Evolutionary conservation across 495 filamentous ascomycete genomes (phyloP).

Genomic region (Parmelia sp.): DNA sequence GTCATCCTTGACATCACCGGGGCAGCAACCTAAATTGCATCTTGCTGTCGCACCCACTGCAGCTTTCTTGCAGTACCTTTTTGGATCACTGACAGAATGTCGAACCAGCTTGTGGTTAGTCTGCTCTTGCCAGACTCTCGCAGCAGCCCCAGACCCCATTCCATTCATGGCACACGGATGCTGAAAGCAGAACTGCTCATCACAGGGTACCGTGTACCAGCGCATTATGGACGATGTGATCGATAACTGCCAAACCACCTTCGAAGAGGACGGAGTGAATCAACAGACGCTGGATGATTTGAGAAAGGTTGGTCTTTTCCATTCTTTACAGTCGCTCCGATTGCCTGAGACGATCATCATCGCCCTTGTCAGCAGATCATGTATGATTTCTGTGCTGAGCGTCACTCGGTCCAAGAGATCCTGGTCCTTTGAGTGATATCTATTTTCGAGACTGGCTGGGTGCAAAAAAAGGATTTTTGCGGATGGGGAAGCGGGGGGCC

Average conservation of each 20-base stretch:
- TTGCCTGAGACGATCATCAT: background rate
- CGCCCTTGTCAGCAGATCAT: background rate
- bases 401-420: background rate
- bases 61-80: background rate
- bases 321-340: background rate
- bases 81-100: conserved; percentile 40
- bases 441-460: conserved; percentile 5
- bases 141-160: conserved; percentile 14
- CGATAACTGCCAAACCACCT: conserved; percentile 80
- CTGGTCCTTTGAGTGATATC: background rate
- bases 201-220: conserved; percentile 74
- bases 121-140: conserved; percentile 26
- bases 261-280: conserved; percentile 93
- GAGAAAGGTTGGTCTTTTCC: conserved; percentile 58
- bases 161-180: conserved; percentile 15
- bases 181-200: conserved; percentile 21
- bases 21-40: background rate
- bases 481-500: conserved; percentile 15
- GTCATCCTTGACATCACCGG: conserved; percentile 3
- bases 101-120: conserved; percentile 62
- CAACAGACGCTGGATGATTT: conserved; percentile 77
- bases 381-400: background rate
- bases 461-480: conserved; percentile 13
- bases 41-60: background rate
- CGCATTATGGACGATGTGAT: conserved; percentile 90